phyloP scores from a whole-genome alignment of 2,329 filamentous ascomycete genomes.

The Fonsecaea erecta region DNA sequence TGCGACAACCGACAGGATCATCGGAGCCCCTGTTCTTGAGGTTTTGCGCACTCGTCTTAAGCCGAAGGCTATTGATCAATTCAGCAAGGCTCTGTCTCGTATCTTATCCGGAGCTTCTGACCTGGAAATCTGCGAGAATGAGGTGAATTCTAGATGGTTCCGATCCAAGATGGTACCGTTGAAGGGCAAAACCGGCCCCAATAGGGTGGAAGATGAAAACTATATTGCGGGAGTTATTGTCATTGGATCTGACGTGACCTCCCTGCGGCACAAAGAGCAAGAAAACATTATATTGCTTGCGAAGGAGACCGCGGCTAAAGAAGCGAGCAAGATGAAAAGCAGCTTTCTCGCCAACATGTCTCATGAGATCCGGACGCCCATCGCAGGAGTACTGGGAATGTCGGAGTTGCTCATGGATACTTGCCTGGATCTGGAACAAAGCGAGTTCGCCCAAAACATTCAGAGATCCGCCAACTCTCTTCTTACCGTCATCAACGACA shows the following conservation, averaged over 20 bases:
- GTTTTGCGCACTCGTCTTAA: slow-evolving; percentile 12
- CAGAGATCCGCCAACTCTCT: slow-evolving; percentile 77
- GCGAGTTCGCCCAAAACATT: slow-evolving; percentile 77
- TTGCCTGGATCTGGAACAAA: slow-evolving; percentile 69
- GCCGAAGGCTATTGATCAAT: neutral
- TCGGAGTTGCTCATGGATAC: slow-evolving; percentile 73
- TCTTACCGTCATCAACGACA: slow-evolving; percentile 81
- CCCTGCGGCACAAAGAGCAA: slow-evolving; percentile 68
- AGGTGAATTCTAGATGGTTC: slow-evolving; percentile 68
- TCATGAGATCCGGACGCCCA: slow-evolving; percentile 78
- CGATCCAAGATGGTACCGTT: slow-evolving; percentile 73
- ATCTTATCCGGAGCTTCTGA: slow-evolving; percentile 65
- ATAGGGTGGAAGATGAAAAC: slow-evolving; percentile 56
- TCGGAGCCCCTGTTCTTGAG: slow-evolving; percentile 44
- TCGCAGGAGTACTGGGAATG: slow-evolving; percentile 81
- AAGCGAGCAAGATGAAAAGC: slow-evolving; percentile 78
- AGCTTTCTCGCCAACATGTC: slow-evolving; percentile 81
- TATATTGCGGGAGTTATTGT: slow-evolving; percentile 74
- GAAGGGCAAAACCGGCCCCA: slow-evolving; percentile 59
- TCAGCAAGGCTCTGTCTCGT: slow-evolving; percentile 61
- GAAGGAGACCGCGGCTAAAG: slow-evolving; percentile 77
- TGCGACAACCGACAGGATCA: slow-evolving; percentile 18
- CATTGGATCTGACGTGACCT: slow-evolving; percentile 79
- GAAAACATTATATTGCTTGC: slow-evolving; percentile 73
- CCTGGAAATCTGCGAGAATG: slow-evolving; percentile 69